Base-by-base conservation (phyloP, 768 basidiomycete species). In the Pleurotus citrinopileatus region DNA sequence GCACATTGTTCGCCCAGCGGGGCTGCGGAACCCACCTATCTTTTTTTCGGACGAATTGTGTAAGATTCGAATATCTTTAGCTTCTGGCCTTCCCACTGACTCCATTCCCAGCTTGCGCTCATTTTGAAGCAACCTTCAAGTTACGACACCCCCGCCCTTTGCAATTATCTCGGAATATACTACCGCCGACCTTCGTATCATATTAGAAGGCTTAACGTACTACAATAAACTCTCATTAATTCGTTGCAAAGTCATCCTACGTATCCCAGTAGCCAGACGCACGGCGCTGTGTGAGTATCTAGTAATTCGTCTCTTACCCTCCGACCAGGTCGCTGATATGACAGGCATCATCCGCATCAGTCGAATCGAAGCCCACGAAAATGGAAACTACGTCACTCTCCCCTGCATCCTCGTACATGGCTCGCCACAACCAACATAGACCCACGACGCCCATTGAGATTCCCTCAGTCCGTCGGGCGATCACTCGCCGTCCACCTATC, bases 361-460 rank as follows among this genome's bases (percentile, higher is more conserved):
- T 37, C 29, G 48, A 51, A 51, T 36, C n/a, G 19, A 51, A 51
- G 22, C n/a, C n/a, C 22, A n/a, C 20, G 12, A 13, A 20, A 13
- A 51, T 51, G 48, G 48, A 51, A 51, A 37, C 29, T 51, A 51
- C 34, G 29, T 34, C 48, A 23, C 22, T 15, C 3, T 10, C 34
- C 26, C 13, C 45, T 23, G 20, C 53, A 46, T 36, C 45, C 25
- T 15, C 15, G 54, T 52, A 20, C 28, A 57, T 57, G 52, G 28
- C 29, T 40, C 55, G 52, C 57, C 52, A 60, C 20, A 54, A 56
- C 38, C 60, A 58, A 22, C 63, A 56, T 42, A 58, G 61, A 57
- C 65, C 69, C 42, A 71, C 77, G 19, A 67, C 67, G 26, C 77
- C 78, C 51, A 78, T 80, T 63, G 73, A 73, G 54, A 80, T 80